Base-by-base conservation (phyloP, 192 early-diverging fungal species). In the Linnemannia hyalina region DNA sequence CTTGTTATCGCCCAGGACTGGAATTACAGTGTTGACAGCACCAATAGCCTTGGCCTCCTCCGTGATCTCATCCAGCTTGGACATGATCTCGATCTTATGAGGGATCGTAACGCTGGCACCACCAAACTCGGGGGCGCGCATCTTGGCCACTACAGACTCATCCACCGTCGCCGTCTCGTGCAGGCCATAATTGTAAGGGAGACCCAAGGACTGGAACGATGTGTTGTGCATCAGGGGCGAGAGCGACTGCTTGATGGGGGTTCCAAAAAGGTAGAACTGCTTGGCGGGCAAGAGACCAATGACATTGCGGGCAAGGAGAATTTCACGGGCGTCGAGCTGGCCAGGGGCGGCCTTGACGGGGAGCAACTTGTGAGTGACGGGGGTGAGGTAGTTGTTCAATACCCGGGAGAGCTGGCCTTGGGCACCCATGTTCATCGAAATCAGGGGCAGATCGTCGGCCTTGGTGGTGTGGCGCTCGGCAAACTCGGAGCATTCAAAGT, bases 41-140 rank as follows among this genome's bases (percentile, higher is more conserved):
- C 99, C 98, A 87, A 99, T 99, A 32, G 85, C 86, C 76, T 92
- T 90, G 42, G 96, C 98, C 18, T 95, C 94, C 13, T 94, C 94
- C 9, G 94, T 95, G 44, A 97, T 85, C 68, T 90, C 71, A 80
- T 94, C 91, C 46, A 97, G 88, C 63, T 98, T 91, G 35, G 91
- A 89, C 65, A 98, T 93, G n/a, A 99, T 93, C 16, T 92, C 92
- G 65, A 96, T 89, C 91, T 99, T 99, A 84, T 96, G 93, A 72
- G 99, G 99, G 70, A 99, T 99, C 6, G 99, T 99, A 2, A 99
- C 96, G 26, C 95, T 96, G 2, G 96, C 97, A 73, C 99, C 99
- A 68, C 97, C 97, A 94, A 98, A 99, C 70, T 92, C 80, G 9
- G 88, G 38, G 70, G 88, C 70, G 23, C 91, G 57, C 52, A 94